A percentile compares a stretch with the other conserved stretches of the same genome.
These are phyloP conservation scores for Caloboletus firmus DNA, from an alignment of 1,284 basidiomycete species.

Conservation along the genomic window DNA sequence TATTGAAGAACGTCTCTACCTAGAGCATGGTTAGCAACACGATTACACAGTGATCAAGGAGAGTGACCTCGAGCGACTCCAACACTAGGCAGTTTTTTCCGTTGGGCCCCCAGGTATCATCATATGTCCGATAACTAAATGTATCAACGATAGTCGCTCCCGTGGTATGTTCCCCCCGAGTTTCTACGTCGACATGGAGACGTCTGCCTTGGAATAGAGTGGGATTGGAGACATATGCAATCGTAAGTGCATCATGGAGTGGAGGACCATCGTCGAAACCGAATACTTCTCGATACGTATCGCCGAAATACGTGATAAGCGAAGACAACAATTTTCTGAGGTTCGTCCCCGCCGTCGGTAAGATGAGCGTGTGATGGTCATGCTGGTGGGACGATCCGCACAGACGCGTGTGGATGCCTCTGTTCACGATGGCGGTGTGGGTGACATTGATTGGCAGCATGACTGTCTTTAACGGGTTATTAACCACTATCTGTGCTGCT, in stretches of 20 bases:
- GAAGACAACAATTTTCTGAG: constrained; percentile 74
- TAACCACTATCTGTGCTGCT: constrained; percentile 76
- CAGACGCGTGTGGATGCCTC: constrained; percentile 49
- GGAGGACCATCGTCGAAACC: constrained; percentile 77
- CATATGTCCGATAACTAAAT: constrained; percentile 57
- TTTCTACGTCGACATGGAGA: constrained; percentile 75
- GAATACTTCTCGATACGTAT: constrained; percentile 66
- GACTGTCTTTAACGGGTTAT: constrained; percentile 51
- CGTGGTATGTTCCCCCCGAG: constrained; percentile 56
- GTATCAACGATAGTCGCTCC: constrained; percentile 80
- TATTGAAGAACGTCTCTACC: constrained; percentile 60
- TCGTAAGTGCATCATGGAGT: constrained; percentile 77
- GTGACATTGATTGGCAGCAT: constrained; percentile 88
- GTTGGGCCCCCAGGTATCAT: constrained; percentile 62
- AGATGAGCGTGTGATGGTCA: background rate
- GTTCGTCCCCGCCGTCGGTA: constrained; percentile 49
- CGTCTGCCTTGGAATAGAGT: constrained; percentile 60
- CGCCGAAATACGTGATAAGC: constrained; percentile 69
- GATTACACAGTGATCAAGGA: background rate
- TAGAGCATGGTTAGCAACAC: constrained; percentile 28
- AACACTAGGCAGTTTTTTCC: constrained; percentile 76
- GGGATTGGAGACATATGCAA: constrained; percentile 69
- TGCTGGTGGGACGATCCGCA: constrained; percentile 43
- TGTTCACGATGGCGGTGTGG: constrained; percentile 74
- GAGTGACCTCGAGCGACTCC: constrained; percentile 61